Evolutionary conservation across 768 basidiomycete genomes (phyloP), one percentile per base, ranked within the genome.

Genomic region (Holtermannia corniformis): DNA sequence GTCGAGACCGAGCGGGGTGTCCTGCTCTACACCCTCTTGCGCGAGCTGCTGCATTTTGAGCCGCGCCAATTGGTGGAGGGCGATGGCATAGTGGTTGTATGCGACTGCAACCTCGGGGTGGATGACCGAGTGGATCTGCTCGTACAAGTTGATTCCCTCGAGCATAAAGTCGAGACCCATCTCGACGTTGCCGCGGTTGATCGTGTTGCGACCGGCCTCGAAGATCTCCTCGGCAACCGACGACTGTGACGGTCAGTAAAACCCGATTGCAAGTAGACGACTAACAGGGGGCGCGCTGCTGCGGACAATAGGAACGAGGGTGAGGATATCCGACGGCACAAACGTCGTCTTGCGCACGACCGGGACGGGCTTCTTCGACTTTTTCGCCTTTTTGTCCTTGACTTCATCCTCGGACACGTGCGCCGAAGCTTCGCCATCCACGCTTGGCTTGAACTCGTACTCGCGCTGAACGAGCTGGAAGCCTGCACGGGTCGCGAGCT

Each of bases 31-130:
- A 24, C 50, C 55, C 47, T 76, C 70, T 43, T 58, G 49, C 14
- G 55, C 58, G 14, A 57, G 50, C 55, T 65, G 70, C 60, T 62
- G 64, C 26, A 65, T 70, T 58, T 56, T 66, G 53, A 70, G 32
- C 53, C 72, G 65, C 26, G 68, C 67, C 21, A 76, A 61, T 43
- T 62, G 66, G 60, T 76, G 73, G 49, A 75, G 70, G 4, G 71
- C 61, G 44, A 73, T 66, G 2, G 74, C 72, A 54, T 75, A 73
- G 28, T 63, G 53, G 63, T 75, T 74, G 68, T 74, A 76, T 20
- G 72, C 72, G 11, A 59, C 49, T 0, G 74, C 75, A 21, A 75
- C 71, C 51, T 75, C 75, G 22, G 75, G 72, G 64, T 77, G 76
- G 23, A 76, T 65, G 43, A 73, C 59, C 4, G 74, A 73, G 59